A percentile compares a stretch with the other conserved stretches of the same genome.
Conservation (phyloP, 345 rosid species). For the Moricandia arvensis region DNA sequence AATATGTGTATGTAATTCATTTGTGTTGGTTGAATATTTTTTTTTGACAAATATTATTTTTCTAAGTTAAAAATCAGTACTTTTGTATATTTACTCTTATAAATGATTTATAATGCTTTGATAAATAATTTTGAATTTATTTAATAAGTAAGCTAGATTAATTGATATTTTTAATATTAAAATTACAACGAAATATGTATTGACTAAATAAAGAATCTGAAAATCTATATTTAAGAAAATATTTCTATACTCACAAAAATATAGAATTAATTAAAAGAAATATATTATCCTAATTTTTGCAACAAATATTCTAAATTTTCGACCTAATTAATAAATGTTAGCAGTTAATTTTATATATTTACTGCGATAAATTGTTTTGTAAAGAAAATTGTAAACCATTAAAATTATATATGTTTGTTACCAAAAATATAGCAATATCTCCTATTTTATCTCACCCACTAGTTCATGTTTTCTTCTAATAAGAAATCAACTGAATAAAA, state of each 20-base stretch:
- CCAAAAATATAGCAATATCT: background rate
- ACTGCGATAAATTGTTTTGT: background rate
- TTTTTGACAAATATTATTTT: no score
- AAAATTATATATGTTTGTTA: background rate
- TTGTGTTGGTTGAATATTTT: background rate
- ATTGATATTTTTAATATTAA: no score
- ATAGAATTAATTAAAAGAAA: no score
- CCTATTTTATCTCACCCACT: background rate
- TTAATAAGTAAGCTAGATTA: background rate
- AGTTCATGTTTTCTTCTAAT: background rate
- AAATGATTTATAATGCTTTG: background rate
- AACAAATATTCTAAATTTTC: background rate
- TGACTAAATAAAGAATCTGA: background rate
- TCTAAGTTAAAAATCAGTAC: no score
- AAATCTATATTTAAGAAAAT: background rate
- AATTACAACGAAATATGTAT: no score
- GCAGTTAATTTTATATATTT: background rate
- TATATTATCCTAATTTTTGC: background rate
- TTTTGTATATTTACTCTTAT: background rate
- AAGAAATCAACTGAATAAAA: background rate
- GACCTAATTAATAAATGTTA: background rate
- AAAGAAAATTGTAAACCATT: background rate
- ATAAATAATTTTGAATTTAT: no score
- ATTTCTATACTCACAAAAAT: background rate
- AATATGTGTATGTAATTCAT: background rate